Evolutionary conservation across 1,139 yeast genomes (phyloP), one percentile per base, ranked within the genome.

Genomic region (Scheffersomyces insectosa): DNA sequence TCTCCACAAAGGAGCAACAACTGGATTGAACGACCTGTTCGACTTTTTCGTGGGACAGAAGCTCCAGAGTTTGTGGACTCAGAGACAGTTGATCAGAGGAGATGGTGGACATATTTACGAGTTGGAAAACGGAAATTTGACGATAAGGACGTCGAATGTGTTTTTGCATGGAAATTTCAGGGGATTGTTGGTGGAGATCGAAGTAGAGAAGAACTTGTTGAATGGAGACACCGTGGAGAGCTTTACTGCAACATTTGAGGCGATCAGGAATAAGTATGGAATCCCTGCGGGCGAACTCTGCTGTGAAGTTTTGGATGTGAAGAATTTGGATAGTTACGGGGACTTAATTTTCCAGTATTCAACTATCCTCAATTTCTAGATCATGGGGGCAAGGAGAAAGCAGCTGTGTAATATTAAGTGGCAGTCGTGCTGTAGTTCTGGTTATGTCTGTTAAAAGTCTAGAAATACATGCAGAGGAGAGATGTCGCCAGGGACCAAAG

Each of bases 81-180:
- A 80, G 42, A 70, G 88, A 46, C 96, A 88, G 60, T 71, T 80
- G n/a, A 75, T 87, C 37, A 78, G 80, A 50, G 95, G 95, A 2
- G 93, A 86, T 48, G 93, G 93, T 4, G 88, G 88, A 0, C 78
- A 78, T 42, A 77, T 80, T 2, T 86, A 84, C 55, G 71, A 74
- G 47, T 54, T 80, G 13, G 79, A 74, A 44, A 76, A 75, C 48
- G 76, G 77, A 3, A 70, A 72, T 40, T 57, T 75, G 47, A 60
- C 60, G 8, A 71, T 75, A n/a, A 67, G 88, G 41, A 79, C 90
- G 0, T 83, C 87, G 27, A 88, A 88, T 54, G 80, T 87, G 41
- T 81, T 83, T 43, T 67, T 87, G 12, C 93, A 86, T 59, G 95
- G 95, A 2, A 75, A 72, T 28, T 87, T 85, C 65, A 79, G 85